Percentiles rank a stretch among this genome's conserved stretches.
phyloP scores from a whole-genome alignment of 208 protist genomes.

The Porcisia hertigi region DNA sequence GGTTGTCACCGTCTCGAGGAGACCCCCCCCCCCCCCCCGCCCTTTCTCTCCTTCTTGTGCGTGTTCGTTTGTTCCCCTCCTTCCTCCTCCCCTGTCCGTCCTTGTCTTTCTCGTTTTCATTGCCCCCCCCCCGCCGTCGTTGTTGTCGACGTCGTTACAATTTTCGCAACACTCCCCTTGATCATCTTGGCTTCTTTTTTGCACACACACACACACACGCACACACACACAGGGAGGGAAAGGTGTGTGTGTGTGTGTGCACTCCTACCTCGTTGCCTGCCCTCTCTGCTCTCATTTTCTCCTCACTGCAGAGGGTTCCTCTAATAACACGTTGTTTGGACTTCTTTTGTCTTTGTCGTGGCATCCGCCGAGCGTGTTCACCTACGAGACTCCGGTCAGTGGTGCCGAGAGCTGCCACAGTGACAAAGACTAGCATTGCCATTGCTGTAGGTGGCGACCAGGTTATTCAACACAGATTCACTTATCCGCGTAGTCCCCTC shows the following conservation, averaged over 20 bases:
- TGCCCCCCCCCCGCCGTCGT: background rate
- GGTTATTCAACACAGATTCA: background rate
- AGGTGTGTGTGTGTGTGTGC: too few relatives aligned
- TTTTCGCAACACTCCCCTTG: background rate
- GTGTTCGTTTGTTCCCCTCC: background rate
- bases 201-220: background rate
- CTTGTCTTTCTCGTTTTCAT: background rate
- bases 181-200: background rate
- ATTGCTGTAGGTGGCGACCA: background rate
- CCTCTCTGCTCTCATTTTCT: background rate
- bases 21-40: too few relatives aligned
- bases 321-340: too few relatives aligned
- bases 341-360: background rate
- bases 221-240: too few relatives aligned
- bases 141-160: background rate
- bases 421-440: background rate
- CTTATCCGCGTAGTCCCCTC: background rate
- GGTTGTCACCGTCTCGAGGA: too few relatives aligned
- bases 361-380: background rate
- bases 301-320: background rate
- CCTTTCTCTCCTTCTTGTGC: too few relatives aligned
- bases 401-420: background rate
- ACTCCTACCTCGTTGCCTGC: background rate
- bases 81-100: background rate
- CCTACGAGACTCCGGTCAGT: background rate